phyloP scores from a whole-genome alignment of 192 early-diverging fungal species.

The Phycomyces blakesleeanus region DNA sequence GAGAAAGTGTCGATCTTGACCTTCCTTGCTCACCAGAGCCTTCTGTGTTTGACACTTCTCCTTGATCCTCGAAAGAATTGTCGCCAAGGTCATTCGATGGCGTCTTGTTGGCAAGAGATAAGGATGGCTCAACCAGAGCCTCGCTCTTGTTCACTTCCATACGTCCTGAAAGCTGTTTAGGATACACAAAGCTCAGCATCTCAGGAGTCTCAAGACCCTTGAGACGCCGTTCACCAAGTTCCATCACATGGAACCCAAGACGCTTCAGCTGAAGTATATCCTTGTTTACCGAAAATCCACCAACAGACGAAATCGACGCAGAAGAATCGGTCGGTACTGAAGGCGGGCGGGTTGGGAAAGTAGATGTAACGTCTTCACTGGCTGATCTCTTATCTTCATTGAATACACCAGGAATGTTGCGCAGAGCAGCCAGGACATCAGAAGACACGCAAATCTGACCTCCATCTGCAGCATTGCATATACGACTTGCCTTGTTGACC shows the following conservation, averaged over 20 bases:
- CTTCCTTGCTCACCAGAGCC: neutral
- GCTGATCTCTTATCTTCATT: slow-evolving; percentile 6
- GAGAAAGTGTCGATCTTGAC: neutral
- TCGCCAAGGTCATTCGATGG: neutral
- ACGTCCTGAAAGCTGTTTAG: slow-evolving; percentile 42
- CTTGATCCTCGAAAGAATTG: no score
- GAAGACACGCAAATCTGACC: slow-evolving; percentile 86
- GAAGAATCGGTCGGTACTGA: neutral
- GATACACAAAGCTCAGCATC: slow-evolving; percentile 68
- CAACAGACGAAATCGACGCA: neutral
- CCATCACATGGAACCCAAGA: slow-evolving; percentile 64
- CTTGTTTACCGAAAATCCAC: slow-evolving; percentile 13
- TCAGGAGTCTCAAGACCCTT: slow-evolving; percentile 91
- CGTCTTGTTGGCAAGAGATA: neutral
- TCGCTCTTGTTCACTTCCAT: slow-evolving; percentile 42
- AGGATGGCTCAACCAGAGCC: slow-evolving; percentile 15
- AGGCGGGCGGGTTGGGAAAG: neutral
- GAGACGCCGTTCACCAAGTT: slow-evolving; percentile 77
- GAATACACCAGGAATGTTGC: slow-evolving; percentile 30
- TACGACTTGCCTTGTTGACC: slow-evolving; percentile 84
- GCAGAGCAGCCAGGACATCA: slow-evolving; percentile 53
- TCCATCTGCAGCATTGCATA: slow-evolving; percentile 81
- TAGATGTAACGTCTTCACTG: slow-evolving; percentile 8
- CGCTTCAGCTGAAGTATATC: slow-evolving; percentile 50
- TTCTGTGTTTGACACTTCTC: neutral